phyloP scores from a whole-genome alignment of 2,329 filamentous ascomycete genomes.

The Capronia epimyces region DNA sequence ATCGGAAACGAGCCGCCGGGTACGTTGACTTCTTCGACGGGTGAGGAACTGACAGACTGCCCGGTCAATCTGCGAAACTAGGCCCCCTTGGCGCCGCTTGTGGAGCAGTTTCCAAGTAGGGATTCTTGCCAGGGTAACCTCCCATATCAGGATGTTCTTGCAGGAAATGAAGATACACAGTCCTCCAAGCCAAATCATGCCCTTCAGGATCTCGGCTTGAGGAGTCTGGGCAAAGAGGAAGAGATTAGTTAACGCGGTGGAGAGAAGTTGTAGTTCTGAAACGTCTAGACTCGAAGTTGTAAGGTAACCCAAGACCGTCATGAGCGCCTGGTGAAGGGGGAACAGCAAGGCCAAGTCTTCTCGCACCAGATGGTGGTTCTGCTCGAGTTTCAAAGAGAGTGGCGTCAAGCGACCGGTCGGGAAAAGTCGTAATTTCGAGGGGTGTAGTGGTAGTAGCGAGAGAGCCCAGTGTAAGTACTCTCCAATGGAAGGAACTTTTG shows the following conservation, averaged over 20 bases:
- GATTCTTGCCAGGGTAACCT: conserved; percentile 76
- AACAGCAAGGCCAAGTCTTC: conserved; percentile 65
- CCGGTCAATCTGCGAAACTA: conserved; percentile 18
- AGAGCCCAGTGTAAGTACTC: conserved; percentile 72
- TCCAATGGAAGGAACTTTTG: conserved; percentile 47
- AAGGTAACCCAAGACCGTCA: conserved; percentile 67
- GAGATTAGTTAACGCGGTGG: conserved; percentile 74
- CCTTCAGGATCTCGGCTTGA: conserved; percentile 78
- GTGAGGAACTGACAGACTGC: conserved; percentile 12
- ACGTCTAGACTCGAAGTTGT: conserved; percentile 83
- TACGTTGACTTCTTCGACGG: background rate
- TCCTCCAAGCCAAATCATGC: conserved; percentile 78
- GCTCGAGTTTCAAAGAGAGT: conserved; percentile 13
- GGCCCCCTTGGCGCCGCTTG: conserved; percentile 8
- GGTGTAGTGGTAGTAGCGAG: conserved; percentile 60
- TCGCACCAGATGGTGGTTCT: conserved; percentile 38
- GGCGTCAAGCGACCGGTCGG: conserved; percentile 2
- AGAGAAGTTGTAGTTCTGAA: conserved; percentile 82
- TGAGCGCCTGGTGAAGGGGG: conserved; percentile 74
- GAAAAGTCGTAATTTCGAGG: conserved; percentile 2
- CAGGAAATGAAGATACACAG: conserved; percentile 68
- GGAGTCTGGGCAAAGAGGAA: conserved; percentile 72
- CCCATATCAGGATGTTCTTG: conserved; percentile 70
- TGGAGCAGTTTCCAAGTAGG: conserved; percentile 75
- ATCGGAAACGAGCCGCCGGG: conserved; percentile 12